phyloP scores from a whole-genome alignment of 768 basidiomycete species.

The Collybiopsis luxurians region DNA sequence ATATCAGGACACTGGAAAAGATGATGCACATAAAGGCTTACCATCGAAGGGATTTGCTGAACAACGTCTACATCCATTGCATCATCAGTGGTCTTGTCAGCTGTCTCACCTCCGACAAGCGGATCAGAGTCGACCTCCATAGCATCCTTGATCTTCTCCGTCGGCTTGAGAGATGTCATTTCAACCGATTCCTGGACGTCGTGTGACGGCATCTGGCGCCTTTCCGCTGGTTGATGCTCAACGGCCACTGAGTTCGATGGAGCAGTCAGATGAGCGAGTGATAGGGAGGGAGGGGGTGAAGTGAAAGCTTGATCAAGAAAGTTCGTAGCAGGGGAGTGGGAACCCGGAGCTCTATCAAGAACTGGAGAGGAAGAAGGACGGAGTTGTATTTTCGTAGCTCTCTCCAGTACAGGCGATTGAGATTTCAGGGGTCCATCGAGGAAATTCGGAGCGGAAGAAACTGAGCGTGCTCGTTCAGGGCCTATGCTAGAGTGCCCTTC shows the following conservation, averaged over 20 bases:
- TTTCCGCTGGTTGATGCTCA: too few species aligned
- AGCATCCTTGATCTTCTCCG: background rate
- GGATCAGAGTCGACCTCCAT: background rate
- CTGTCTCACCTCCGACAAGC: background rate
- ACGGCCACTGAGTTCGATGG: too few species aligned
- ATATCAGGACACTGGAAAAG: too few species aligned
- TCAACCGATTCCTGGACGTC: background rate
- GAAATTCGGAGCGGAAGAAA: background rate
- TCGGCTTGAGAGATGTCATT: background rate
- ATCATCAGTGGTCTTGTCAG: background rate
- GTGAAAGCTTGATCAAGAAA: background rate
- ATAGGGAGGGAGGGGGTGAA: background rate
- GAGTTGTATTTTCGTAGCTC: too few species aligned
- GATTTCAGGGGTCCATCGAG: background rate
- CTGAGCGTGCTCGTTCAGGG: background rate
- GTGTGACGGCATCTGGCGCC: too few species aligned
- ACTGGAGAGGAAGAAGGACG: background rate
- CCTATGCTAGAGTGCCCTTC: background rate
- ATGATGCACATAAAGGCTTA: background rate
- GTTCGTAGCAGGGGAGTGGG: background rate
- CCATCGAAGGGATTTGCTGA: background rate
- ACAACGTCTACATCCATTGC: background rate
- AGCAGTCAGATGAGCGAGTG: background rate
- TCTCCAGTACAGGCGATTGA: background rate
- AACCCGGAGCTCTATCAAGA: background rate